Evolutionary conservation across 441 rosid genomes (phyloP), one percentile per base, ranked within the genome.

Genomic region (Lepidium campestre): DNA sequence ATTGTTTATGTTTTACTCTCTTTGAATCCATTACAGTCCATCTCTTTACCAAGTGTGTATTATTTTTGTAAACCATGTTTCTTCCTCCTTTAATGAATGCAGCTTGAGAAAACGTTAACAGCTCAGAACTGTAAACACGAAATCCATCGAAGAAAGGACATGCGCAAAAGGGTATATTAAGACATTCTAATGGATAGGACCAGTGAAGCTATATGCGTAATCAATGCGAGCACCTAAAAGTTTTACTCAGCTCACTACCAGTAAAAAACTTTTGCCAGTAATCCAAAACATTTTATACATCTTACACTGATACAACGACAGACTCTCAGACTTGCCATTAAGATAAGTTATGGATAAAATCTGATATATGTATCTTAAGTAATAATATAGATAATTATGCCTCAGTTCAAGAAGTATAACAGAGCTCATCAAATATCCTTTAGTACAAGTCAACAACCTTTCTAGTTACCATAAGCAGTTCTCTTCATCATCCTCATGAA

Each of bases 401-500:
- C 49, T 62, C 67, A 31, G 19, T 31, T 10, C 29, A 40, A n/a
- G 5, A 50, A 40, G 7, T 29, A 53, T 15, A 69, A 47, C 50
- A 54, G 39, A 60, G 61, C 39, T 45, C 50, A 62, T 45, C 42
- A 36, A 25, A 44, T 10, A 39, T 35, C 13, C 6, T 35, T 14
- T n/a, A 45, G 19, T 14, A 63, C 36, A 29, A 7, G 34, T 29
- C 34, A 64, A 42, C 9, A 17, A 23, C 9, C 11, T 22, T 8
- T 68, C 74, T 81, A 93, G 79, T 67, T 75, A 19, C 89, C 89
- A 34, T 80, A 86, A 2, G 86, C 40, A 18, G 96, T 88, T 80
- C 82, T 79, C 78, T 68, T 83, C 98, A 90, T 93, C 87, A 87
- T 87, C 86, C 78, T 79, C 57, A 87, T 62, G 81, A 93, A 93